These are phyloP conservation scores for Breynia disticha DNA, from an alignment of 441 rosid species.

Conservation along the genomic window DNA sequence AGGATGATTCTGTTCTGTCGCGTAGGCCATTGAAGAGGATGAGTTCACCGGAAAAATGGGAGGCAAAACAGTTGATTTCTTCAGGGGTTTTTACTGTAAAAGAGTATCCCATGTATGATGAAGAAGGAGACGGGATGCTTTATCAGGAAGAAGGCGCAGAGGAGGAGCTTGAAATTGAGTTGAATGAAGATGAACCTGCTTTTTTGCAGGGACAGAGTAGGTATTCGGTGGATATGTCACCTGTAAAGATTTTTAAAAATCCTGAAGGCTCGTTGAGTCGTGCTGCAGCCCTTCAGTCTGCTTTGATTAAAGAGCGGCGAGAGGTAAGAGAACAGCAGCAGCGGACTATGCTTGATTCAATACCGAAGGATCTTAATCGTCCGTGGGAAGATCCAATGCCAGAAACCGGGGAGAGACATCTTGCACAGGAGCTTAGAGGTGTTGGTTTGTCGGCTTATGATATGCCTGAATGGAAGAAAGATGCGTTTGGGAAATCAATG, in stretches of 20 bases:
- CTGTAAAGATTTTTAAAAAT: slow-evolving; percentile 71
- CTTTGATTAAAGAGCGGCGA: slow-evolving; percentile 63
- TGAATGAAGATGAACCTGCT: slow-evolving; percentile 72
- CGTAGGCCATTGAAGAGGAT: slow-evolving; percentile 59
- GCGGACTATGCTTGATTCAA: slow-evolving; percentile 62
- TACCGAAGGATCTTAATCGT: slow-evolving; percentile 73
- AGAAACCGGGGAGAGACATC: slow-evolving; percentile 73
- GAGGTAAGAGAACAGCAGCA: slow-evolving; percentile 71
- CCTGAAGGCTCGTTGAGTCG: slow-evolving; percentile 82
- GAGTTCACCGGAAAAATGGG: slow-evolving; percentile 81
- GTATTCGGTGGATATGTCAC: slow-evolving; percentile 67
- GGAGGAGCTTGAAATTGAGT: slow-evolving; percentile 80
- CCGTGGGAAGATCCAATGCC: slow-evolving; percentile 87
- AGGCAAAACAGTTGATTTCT: slow-evolving; percentile 68
- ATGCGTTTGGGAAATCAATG: slow-evolving; percentile 53
- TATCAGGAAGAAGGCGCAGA: slow-evolving; percentile 75
- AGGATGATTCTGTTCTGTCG: slow-evolving; percentile 31
- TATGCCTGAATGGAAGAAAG: slow-evolving; percentile 80
- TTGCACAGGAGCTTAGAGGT: slow-evolving; percentile 72
- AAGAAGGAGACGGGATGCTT: slow-evolving; percentile 61
- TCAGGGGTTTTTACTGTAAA: slow-evolving; percentile 49
- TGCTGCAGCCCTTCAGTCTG: slow-evolving; percentile 76
- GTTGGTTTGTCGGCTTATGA: slow-evolving; percentile 71
- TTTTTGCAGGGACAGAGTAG: slow-evolving; percentile 67
- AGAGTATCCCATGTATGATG: slow-evolving; percentile 59